Evolutionary conservation across 225 moss, liverwort and hornwort species (phyloP), one percentile per base, ranked within the genome.

Genomic region (Pseudoscleropodium purum): DNA sequence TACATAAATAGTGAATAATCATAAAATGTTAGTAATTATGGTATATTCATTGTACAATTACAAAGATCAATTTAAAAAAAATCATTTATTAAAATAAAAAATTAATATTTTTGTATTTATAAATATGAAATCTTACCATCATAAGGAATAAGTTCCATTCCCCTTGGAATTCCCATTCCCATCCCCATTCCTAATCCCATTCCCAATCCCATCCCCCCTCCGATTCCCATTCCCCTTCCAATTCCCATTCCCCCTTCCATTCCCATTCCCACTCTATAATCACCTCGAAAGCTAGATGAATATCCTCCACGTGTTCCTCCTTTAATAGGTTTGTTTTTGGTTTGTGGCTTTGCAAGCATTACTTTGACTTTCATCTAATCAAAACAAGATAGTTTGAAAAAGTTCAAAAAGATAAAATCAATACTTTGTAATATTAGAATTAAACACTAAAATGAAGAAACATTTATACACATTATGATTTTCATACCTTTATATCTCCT

Each of bases 341-440:
- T 84, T 90, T 94, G 94, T 78, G 95, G 94, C 85, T 95, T 95
- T 74, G 95, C 94, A 59, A 95, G 88, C 92, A 93, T 92, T 34
- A 94, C 94, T 89, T 95, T 95, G 34, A 95, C 87, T 89, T 92
- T 93, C 93, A 95, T 95, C 95, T 95, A 82, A 52, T 43, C 4
- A 82, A 59, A 72, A 77, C 4, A 79, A 11, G 20, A 26, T 6
- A 70, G 3, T 75, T 70, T 69, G n/a, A 0, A 65, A 41, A 63
- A 60, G 1, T 15, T 25, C 0, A 61, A 1, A 8, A 79, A 39
- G 11, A 6, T 20, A 43, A 31, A 72, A 61, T 1, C 6, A 25
- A 60, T 59, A 13, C 34, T 67, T 73, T 2, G 7, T 13, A 60
- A 33, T 8, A 23, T 63, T 26, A 25, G 8, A 90, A 47, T 47